These are phyloP conservation scores for Phaeosphaeria sp. DNA, from an alignment of 2,329 filamentous ascomycete species.

Conservation along the genomic window DNA sequence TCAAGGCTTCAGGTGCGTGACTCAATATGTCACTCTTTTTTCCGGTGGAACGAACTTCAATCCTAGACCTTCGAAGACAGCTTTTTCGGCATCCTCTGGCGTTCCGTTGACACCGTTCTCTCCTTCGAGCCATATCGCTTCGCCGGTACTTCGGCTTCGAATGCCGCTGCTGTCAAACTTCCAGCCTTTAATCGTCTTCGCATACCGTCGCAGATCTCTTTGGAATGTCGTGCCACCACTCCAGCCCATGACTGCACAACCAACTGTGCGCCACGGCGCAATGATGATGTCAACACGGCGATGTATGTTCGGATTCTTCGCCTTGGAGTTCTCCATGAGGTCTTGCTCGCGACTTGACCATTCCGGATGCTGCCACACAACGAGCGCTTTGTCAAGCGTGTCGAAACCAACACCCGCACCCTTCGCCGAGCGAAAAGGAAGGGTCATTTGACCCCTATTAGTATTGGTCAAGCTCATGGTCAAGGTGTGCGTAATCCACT, in stretches of 20 bases:
- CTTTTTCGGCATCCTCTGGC: constrained; percentile 76
- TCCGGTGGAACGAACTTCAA: constrained; percentile 58
- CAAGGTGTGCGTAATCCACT: constrained; percentile 83
- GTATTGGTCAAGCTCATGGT: constrained; percentile 73
- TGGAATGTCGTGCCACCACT: constrained; percentile 88
- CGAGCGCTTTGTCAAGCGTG: constrained; percentile 86
- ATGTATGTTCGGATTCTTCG: constrained; percentile 75
- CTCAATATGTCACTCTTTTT: constrained; percentile 55
- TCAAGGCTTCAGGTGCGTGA: background rate
- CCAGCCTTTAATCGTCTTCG: constrained; percentile 72
- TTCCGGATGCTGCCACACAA: constrained; percentile 83
- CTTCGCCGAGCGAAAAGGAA: constrained; percentile 59
- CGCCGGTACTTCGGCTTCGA: constrained; percentile 70
- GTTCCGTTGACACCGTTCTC: constrained; percentile 52
- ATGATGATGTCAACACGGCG: constrained; percentile 92
- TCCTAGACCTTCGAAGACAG: constrained; percentile 79
- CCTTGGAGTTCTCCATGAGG: constrained; percentile 41
- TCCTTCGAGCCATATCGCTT: constrained; percentile 73
- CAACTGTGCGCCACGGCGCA: constrained; percentile 84
- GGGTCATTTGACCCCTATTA: constrained; percentile 71
- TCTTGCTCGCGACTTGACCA: constrained; percentile 50
- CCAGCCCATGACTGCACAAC: constrained; percentile 90
- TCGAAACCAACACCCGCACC: constrained; percentile 72
- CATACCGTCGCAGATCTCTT: constrained; percentile 82
- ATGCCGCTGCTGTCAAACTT: constrained; percentile 95